These are phyloP conservation scores for Podospora pseudocomata DNA, from an alignment of 495 filamentous ascomycete genomes.

Conservation along the genomic window DNA sequence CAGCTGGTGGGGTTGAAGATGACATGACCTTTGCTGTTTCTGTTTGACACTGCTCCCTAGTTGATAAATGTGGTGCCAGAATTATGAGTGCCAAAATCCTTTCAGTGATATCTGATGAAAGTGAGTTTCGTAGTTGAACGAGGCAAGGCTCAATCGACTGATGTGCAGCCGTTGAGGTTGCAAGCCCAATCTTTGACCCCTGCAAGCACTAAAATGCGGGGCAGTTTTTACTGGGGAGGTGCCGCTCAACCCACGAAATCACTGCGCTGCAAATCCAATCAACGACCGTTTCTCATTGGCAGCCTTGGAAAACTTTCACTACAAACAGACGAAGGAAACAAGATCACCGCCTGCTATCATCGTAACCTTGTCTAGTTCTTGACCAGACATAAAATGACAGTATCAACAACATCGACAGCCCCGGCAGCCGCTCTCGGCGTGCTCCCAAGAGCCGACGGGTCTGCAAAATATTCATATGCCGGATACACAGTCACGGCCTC, in stretches of 20 bases:
- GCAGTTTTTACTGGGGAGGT: slow-evolving; percentile 6
- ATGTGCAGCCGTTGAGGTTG: slow-evolving; percentile 4
- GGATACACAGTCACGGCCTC: slow-evolving; percentile 79
- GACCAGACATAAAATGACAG: slow-evolving; percentile 40
- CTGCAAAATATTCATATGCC: slow-evolving; percentile 72
- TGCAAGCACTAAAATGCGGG: slow-evolving; percentile 25
- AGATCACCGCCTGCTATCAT: background rate
- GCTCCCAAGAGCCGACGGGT: slow-evolving; percentile 78
- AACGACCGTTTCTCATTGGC: background rate
- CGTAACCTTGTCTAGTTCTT: background rate
- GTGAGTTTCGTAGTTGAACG: slow-evolving; percentile 1
- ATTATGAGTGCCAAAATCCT: background rate
- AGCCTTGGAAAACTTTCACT: slow-evolving; percentile 13
- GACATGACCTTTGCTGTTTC: slow-evolving; percentile 4
- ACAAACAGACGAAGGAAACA: background rate
- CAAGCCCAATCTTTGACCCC: slow-evolving; percentile 15
- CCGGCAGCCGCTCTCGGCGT: slow-evolving; percentile 51
- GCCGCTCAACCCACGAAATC: slow-evolving; percentile 25
- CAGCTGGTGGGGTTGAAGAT: slow-evolving; percentile 3
- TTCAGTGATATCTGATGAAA: background rate
- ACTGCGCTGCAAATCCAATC: slow-evolving; percentile 9
- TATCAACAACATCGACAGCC: slow-evolving; percentile 37
- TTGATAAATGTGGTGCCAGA: slow-evolving; percentile 9
- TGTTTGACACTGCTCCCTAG: background rate
- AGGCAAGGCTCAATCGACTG: background rate